A percentile compares a stretch with the other conserved stretches of the same genome.
phyloP scores from a whole-genome alignment of 441 rosid species.

The Jatropha podagrica region DNA sequence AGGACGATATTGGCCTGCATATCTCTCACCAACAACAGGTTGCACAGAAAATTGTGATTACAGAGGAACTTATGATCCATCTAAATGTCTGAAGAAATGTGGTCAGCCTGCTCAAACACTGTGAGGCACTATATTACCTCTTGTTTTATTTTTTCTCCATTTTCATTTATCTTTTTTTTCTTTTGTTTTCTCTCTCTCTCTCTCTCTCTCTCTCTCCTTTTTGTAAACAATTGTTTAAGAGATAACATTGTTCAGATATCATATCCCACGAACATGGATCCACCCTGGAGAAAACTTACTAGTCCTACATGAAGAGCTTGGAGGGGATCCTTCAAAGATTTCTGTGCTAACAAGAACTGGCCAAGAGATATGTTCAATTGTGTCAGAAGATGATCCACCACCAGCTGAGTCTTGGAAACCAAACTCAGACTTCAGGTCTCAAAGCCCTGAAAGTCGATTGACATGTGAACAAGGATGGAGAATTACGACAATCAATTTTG shows the following conservation, averaged over 20 bases:
- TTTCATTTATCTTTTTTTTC: not conserved
- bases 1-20: conserved; percentile 65
- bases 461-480: conserved; percentile 57
- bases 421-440: conserved; percentile 27
- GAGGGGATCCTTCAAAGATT: conserved; percentile 57
- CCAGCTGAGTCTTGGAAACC: conserved; percentile 51
- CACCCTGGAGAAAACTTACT: conserved; percentile 51
- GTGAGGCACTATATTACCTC: conserved; percentile 28
- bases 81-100: conserved; percentile 53
- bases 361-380: conserved; percentile 51
- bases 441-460: conserved; percentile 44
- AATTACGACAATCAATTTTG: conserved; percentile 47
- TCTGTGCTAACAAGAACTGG: conserved; percentile 37
- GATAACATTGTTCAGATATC: conserved; percentile 42
- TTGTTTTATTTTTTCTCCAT: not conserved
- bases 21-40: conserved; percentile 51
- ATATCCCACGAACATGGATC: conserved; percentile 63
- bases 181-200: not conserved
- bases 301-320: conserved; percentile 64
- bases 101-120: conserved; percentile 70
- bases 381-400: conserved; percentile 57
- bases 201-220: not conserved
- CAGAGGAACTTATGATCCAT: conserved; percentile 50
- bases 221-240: not conserved
- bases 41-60: conserved; percentile 56